Evolutionary conservation across 257 asterid genomes (phyloP).

Genomic region (Solanum phureja): DNA sequence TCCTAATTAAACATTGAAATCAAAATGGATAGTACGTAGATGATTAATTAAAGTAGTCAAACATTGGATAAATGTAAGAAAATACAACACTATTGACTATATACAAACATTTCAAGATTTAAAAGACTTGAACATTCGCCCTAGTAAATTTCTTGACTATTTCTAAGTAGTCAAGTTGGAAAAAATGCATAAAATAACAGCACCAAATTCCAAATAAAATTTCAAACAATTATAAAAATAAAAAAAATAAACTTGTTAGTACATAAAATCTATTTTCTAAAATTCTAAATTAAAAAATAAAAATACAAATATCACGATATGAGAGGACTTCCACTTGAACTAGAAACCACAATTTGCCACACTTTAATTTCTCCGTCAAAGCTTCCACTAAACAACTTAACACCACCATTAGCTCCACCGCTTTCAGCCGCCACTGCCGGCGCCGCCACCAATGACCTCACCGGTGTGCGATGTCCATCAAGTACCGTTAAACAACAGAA

Average conservation of each 20-base stretch:
- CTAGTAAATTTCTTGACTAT: neutral
- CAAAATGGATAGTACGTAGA: too few relatives aligned
- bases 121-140: neutral
- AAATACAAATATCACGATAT: neutral
- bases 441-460: constrained; percentile 50
- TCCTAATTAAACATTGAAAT: neutral
- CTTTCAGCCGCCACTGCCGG: constrained; percentile 1
- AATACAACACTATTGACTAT: neutral
- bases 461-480: constrained; percentile 72
- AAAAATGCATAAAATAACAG: neutral
- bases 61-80: neutral
- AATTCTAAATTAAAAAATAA: neutral
- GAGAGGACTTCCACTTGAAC: neutral
- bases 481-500: constrained; percentile 57
- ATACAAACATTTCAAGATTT: neutral
- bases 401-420: constrained; percentile 15
- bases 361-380: constrained; percentile 80
- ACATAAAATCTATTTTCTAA: neutral
- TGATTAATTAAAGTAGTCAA: neutral
- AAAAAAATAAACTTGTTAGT: neutral
- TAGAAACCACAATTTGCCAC: constrained; percentile 43
- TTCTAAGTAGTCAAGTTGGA: neutral
- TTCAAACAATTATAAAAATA: neutral
- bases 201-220: neutral
- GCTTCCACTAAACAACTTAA: constrained; percentile 76